Base-by-base conservation (phyloP, 2,329 filamentous ascomycete genomes). In the Nigrograna mackinnonii region DNA sequence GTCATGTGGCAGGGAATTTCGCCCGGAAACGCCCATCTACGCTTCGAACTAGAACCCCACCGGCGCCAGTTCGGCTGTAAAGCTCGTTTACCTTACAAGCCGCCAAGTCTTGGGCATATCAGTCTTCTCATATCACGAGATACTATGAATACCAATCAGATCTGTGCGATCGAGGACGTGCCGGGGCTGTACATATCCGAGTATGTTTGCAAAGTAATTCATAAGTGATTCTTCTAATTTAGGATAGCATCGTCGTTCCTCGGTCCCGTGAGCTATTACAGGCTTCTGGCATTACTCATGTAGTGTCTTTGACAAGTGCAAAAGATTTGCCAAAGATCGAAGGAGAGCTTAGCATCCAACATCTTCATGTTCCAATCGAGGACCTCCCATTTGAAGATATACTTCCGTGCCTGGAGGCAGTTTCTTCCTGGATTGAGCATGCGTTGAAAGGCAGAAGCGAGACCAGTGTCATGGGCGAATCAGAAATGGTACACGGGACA, bases 341-440 rank as follows among this genome's bases (percentile, higher is more conserved):
- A 3, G 6, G 11, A 18, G 34, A 39, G 2, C 12, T 41, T 3
- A 22, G 26, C 0, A 46, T 55, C 7, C 12, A 30, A 9, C 51
- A 52, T 7, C 12, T 40, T 4, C 30, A 42, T 17, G 14, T 55
- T 9, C 35, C 37, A 4, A 46, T 55, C 16, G 44, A 50, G 26
- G 52, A 55, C 30, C 35, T 50, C 18, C 43, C 49, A 2, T 36
- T 45, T 7, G 47, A 40, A 18, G 52, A 53, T 28, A 6, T 55
- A 5, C 30, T 55, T 3, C 20, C 34, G n/a, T 16, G 13, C 3
- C 22, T 55, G 1, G 44, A 49, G n/a, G 43, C 30, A 1, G 4
- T 33, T 11, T 53, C 45, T 24, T 34, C 16, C 3, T 55, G 43
- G 41, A 49, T 55, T 13, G 40, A 43, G 4, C 18, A 31, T 22